Evolutionary conservation across 2,329 filamentous ascomycete species (phyloP), one percentile per base, ranked within the genome.

Genomic region (Xylariaceae sp.): DNA sequence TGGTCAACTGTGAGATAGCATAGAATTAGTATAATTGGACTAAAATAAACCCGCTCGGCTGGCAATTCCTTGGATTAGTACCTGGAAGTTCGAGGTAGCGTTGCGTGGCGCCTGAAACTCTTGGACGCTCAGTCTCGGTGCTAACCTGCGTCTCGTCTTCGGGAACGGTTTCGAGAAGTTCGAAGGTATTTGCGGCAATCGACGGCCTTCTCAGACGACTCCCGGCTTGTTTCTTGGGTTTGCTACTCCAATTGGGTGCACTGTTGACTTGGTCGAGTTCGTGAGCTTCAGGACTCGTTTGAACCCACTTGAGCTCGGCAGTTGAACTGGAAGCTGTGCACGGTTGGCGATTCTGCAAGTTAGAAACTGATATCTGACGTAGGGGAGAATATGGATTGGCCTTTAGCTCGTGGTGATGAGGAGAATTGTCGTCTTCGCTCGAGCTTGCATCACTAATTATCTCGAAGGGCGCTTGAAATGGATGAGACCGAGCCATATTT

Each of bases 291-390:
- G 48, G 29, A 32, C 56, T 50, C 51, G 64, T 58, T 54, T 72
- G 71, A 47, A 76, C 67, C 52, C 70, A 69, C 54, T 68, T 63
- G 10, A 75, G 64, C 20, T 71, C 64, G n/a, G 64, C 54, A 43
- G 71, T 59, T 20, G 62, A 48, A 37, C 61, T 58, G 21, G 62
- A 54, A 42, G 56, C 50, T 44, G 46, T 43, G 23, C 43, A 65
- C 16, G 59, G 45, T 54, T 59, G 59, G 14, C 57, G 63, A 46
- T 72, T 73, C 50, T 71, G 68, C 14, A 67, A 60, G 20, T 66
- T 66, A 56, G 65, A 63, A 44, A 70, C 49, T 20, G 71, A 62
- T 20, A 73, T 57, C 21, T 71, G 66, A 47, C 63, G 55, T n/a
- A 75, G 68, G 48, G 61, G 40, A 23, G 61, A 54, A 50, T 56